A percentile compares a stretch with the other conserved stretches of the same genome.
Conservation (phyloP, 2,329 filamentous ascomycete genomes). For the Byssochlamys sp. region DNA sequence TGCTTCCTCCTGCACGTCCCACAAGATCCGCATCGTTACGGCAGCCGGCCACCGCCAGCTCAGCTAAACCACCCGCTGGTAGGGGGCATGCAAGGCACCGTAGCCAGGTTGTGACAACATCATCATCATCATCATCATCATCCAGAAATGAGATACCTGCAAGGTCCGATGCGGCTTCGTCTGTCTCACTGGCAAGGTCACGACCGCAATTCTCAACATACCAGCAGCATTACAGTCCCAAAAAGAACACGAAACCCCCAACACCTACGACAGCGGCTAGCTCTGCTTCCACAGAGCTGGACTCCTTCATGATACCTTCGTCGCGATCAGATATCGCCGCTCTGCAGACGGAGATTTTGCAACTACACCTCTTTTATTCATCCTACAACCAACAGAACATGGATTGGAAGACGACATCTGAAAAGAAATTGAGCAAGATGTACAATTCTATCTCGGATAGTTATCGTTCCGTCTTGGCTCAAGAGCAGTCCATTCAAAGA, state of each 20-base stretch:
- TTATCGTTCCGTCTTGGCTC: conserved; percentile 21
- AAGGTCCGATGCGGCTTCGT: conserved; percentile 11
- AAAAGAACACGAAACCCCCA: conserved; percentile 22
- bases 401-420: conserved; percentile 22
- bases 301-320: conserved; percentile 16
- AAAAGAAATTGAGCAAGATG: conserved; percentile 22
- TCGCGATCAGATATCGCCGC: conserved; percentile 27
- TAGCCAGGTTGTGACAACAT: conserved; percentile 22
- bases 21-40: conserved; percentile 28
- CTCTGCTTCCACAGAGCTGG: conserved; percentile 7
- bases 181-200: conserved; percentile 7
- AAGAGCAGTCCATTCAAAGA: conserved; percentile 25
- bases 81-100: conserved; percentile 26
- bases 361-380: conserved; percentile 32
- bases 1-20: conserved; percentile 25
- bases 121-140: conserved; percentile 4
- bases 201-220: conserved; percentile 26
- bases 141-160: conserved; percentile 2
- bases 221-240: conserved; percentile 31
- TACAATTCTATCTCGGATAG: conserved; percentile 26
- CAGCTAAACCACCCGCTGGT: conserved; percentile 7
- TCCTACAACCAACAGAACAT: conserved; percentile 17
- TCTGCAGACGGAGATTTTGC: conserved; percentile 35
- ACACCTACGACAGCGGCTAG: conserved; percentile 11
- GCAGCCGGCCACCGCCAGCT: conserved; percentile 19